Percentiles rank a stretch among this genome's conserved stretches.
Evolutionary conservation across 73 alveolate genomes (phyloP).

Genomic region (Tetrahymena borealis): DNA sequence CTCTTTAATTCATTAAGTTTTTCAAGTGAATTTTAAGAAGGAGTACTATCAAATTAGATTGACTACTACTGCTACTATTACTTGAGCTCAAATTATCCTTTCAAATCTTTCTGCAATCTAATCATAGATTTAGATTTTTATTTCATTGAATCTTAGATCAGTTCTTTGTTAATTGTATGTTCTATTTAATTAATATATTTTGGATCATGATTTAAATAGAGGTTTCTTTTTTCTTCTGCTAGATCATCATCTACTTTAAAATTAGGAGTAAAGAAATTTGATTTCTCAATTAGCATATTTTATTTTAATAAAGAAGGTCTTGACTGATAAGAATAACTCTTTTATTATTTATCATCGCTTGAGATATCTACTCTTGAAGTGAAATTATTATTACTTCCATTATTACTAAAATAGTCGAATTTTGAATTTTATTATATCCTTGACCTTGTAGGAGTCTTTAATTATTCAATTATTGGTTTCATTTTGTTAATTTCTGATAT

Average conservation of each 20-base stretch:
- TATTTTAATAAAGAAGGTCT: neutral
- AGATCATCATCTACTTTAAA: neutral
- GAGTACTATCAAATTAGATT: neutral
- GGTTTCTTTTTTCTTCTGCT: neutral
- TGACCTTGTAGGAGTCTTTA: neutral
- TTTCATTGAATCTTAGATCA: neutral
- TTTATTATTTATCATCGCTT: neutral
- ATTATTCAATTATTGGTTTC: neutral
- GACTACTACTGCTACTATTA: neutral
- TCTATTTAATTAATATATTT: neutral
- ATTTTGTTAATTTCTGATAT: neutral
- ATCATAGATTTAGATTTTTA: neutral
- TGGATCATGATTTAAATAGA: neutral
- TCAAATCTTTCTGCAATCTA: neutral
- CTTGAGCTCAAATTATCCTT: neutral
- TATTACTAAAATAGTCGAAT: neutral
- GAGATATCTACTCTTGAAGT: neutral
- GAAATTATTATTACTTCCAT: neutral
- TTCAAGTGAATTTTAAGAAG: neutral
- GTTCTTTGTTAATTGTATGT: neutral
- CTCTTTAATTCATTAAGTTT: neutral
- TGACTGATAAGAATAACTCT: neutral
- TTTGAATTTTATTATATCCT: neutral
- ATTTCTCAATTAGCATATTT: neutral
- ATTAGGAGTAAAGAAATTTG: neutral